Percentiles rank a stretch among this genome's conserved stretches.
Conservation (phyloP, 2,329 filamentous ascomycete species). For the Arthrinium phaeospermum region DNA sequence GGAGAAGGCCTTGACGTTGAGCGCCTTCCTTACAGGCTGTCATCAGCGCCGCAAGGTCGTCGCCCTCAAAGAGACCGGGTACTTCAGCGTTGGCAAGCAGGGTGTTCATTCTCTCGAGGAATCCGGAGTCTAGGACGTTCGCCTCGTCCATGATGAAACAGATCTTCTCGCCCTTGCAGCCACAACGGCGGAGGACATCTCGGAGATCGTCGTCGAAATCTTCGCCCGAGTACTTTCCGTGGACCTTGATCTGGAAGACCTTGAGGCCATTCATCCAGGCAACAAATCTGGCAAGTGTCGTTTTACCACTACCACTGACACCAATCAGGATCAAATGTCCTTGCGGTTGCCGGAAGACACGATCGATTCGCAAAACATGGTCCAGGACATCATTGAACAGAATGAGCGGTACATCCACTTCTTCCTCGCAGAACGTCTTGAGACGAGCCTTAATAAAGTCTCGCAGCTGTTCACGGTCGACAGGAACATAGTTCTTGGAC, state of each 20-base stretch:
- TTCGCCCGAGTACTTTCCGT: slow-evolving; percentile 96
- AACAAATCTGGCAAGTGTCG: slow-evolving; percentile 94
- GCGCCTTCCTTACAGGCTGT: slow-evolving; percentile 98
- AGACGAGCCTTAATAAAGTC: slow-evolving; percentile 98
- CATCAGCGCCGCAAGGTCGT: slow-evolving; percentile 98
- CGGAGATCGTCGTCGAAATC: slow-evolving; percentile 98
- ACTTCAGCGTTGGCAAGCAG: slow-evolving; percentile 99
- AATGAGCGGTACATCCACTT: slow-evolving; percentile 97
- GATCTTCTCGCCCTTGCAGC: slow-evolving; percentile 98
- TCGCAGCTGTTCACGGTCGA: slow-evolving; percentile 91
- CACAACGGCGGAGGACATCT: slow-evolving; percentile 89
- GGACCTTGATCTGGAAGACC: slow-evolving; percentile 99
- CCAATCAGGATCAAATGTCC: slow-evolving; percentile 98
- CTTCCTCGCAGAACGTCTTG: slow-evolving; percentile 98
- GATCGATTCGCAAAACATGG: slow-evolving; percentile 96
- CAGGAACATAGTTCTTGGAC: slow-evolving; percentile 97
- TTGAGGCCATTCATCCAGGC: slow-evolving; percentile 99
- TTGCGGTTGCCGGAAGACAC: slow-evolving; percentile 97
- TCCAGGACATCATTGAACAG: slow-evolving; percentile 99
- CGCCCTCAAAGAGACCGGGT: slow-evolving; percentile 97
- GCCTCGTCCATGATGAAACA: slow-evolving; percentile 99
- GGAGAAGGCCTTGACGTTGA: slow-evolving; percentile 89
- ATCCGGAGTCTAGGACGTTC: slow-evolving; percentile 97
- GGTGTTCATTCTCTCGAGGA: slow-evolving; percentile 99
- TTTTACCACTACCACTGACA: slow-evolving; percentile 98